phyloP scores from a whole-genome alignment of 345 rosid genomes.

The Combretum micranthum region DNA sequence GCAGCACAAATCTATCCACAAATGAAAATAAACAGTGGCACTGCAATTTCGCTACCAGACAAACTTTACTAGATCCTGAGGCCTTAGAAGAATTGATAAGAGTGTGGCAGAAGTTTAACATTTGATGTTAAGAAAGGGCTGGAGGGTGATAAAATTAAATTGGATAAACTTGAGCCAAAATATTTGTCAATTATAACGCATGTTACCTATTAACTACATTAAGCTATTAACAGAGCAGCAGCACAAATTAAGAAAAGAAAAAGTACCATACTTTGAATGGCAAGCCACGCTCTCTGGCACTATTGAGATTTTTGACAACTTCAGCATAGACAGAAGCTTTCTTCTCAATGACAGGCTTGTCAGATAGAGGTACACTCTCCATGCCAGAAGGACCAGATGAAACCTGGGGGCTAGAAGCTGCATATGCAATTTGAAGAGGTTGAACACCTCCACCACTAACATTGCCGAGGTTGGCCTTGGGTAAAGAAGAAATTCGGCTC shows the following conservation, averaged over 20 bases:
- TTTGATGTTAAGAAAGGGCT: too few species aligned
- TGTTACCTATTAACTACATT: too few species aligned
- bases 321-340: conserved; percentile 73
- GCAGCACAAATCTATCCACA: too few species aligned
- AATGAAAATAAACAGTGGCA: too few species aligned
- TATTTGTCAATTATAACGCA: too few species aligned
- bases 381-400: conserved; percentile 44
- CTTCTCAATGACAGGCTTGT: conserved; percentile 62
- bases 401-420: conserved; percentile 53
- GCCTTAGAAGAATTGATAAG: too few species aligned
- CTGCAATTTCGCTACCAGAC: too few species aligned
- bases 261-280: conserved; percentile 57
- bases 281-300: conserved; percentile 70
- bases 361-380: conserved; percentile 58
- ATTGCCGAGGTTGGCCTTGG: conserved; percentile 52
- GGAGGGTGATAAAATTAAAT: too few species aligned
- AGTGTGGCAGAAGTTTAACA: too few species aligned
- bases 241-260: not conserved
- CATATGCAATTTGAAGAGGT: conserved; percentile 47
- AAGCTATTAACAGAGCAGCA: not conserved
- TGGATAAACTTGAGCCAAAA: too few species aligned
- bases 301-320: conserved; percentile 72
- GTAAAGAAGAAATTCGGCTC: conserved; percentile 79
- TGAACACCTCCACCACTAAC: conserved; percentile 32
- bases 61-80: too few species aligned